A percentile compares a stretch with the other conserved stretches of the same genome.
phyloP scores from a whole-genome alignment of 2,329 filamentous ascomycete species.

The Stachybotrys chartarum region DNA sequence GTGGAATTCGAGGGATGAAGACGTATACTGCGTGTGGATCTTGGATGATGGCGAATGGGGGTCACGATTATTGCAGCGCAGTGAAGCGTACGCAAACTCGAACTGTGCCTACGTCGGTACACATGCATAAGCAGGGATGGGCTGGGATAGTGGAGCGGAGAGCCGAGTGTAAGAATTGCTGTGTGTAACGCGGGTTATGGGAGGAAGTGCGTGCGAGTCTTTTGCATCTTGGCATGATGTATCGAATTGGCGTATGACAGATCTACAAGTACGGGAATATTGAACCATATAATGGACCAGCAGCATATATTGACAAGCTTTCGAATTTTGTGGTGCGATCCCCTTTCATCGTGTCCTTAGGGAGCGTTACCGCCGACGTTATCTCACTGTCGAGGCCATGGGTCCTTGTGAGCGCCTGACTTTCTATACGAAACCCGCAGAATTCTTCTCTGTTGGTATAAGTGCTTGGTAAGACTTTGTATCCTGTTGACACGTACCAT shows the following conservation, averaged over 20 bases:
- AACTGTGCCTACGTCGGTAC: no score
- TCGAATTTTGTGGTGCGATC: neutral
- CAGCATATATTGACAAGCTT: neutral
- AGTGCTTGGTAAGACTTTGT: no score
- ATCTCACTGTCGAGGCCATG: neutral
- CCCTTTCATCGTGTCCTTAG: neutral
- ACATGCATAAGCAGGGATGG: no score
- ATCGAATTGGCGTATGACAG: neutral
- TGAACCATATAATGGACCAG: neutral
- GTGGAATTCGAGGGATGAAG: slow-evolving; percentile 35
- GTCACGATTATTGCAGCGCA: no score
- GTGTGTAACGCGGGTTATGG: neutral
- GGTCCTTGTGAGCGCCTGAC: no score
- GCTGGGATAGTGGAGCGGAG: no score
- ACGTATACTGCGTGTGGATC: no score
- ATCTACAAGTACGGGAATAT: neutral
- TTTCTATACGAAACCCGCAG: no score
- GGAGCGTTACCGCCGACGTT: no score
- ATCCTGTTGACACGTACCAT: neutral
- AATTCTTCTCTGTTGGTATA: no score
- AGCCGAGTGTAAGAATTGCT: neutral
- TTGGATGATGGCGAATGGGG: no score
- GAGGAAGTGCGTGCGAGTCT: neutral
- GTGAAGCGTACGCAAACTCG: no score
- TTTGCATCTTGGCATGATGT: neutral